phyloP scores from a whole-genome alignment of 768 basidiomycete species.

The Leucosporidium yakuticum region DNA sequence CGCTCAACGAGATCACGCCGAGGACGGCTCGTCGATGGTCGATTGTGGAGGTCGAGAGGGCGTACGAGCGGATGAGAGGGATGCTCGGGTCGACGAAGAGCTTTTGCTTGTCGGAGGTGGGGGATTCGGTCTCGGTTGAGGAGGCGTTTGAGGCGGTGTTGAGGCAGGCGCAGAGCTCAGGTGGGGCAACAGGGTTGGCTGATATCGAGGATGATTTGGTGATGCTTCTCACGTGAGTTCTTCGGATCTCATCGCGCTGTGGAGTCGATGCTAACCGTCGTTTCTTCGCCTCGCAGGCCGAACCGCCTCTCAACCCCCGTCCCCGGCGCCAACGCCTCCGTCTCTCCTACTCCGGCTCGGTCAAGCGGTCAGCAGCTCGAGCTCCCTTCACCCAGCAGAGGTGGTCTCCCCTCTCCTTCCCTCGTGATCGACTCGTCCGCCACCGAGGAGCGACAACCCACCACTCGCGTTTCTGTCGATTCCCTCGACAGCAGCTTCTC shows the following conservation, averaged over 20 bases:
- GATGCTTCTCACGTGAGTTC: no score
- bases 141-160: conserved; percentile 7
- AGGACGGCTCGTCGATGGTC: conserved; percentile 25
- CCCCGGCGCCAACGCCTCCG: no score
- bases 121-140: conserved; percentile 2
- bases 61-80: conserved; percentile 29
- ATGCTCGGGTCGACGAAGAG: conserved; percentile 10
- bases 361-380: not conserved
- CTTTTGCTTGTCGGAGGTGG: not conserved
- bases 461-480: not conserved
- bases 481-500: not conserved
- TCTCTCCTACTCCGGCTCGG: no score
- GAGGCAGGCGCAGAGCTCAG: not conserved
- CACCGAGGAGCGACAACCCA: not conserved
- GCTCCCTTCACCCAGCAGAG: not conserved
- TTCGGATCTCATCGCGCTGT: no score
- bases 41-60: conserved; percentile 31
- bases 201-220: conserved; percentile 2
- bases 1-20: conserved; percentile 16
- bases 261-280: not conserved
- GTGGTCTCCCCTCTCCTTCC: no score
- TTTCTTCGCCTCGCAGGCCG: no score
- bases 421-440: no score
- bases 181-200: not conserved
- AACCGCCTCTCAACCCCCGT: no score